Percentiles rank a stretch among this genome's conserved stretches.
Evolutionary conservation across 2,329 filamentous ascomycete genomes (phyloP).

Genomic region (Westerdykella sp.): DNA sequence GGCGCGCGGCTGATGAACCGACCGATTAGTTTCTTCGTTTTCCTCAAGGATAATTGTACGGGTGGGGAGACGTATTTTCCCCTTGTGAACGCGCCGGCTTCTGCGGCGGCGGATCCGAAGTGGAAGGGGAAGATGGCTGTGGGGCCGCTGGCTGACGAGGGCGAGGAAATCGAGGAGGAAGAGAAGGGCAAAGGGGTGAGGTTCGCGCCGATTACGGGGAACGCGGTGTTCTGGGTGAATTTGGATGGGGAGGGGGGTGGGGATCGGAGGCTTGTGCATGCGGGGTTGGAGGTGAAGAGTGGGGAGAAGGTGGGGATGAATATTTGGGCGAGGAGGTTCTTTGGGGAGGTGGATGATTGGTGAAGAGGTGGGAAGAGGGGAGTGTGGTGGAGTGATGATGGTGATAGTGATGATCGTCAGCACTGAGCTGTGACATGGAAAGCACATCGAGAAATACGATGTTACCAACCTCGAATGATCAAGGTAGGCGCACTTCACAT

Average conservation of each 20-base stretch:
- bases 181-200: slow-evolving; percentile 41
- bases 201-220: slow-evolving; percentile 50
- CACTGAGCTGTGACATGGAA: too few species aligned
- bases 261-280: slow-evolving; percentile 46
- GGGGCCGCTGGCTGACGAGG: slow-evolving; percentile 36
- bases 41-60: slow-evolving; percentile 19
- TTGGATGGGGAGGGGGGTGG: slow-evolving; percentile 41
- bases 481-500: too few species aligned
- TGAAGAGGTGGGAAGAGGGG: background rate
- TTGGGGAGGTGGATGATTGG: slow-evolving; percentile 4
- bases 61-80: slow-evolving; percentile 22
- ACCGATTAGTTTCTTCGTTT: slow-evolving; percentile 21
- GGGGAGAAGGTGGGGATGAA: slow-evolving; percentile 56
- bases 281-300: slow-evolving; percentile 49
- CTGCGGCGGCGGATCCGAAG: slow-evolving; percentile 1
- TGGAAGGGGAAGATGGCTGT: slow-evolving; percentile 3
- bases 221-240: slow-evolving; percentile 57
- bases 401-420: too few species aligned
- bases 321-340: slow-evolving; percentile 45
- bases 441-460: too few species aligned
- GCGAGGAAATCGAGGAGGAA: slow-evolving; percentile 11
- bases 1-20: slow-evolving; percentile 14
- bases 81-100: slow-evolving; percentile 8
- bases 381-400: too few species aligned
- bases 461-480: too few species aligned